Evolutionary conservation across 345 rosid genomes (phyloP).

Genomic region (Camelina laxa): DNA sequence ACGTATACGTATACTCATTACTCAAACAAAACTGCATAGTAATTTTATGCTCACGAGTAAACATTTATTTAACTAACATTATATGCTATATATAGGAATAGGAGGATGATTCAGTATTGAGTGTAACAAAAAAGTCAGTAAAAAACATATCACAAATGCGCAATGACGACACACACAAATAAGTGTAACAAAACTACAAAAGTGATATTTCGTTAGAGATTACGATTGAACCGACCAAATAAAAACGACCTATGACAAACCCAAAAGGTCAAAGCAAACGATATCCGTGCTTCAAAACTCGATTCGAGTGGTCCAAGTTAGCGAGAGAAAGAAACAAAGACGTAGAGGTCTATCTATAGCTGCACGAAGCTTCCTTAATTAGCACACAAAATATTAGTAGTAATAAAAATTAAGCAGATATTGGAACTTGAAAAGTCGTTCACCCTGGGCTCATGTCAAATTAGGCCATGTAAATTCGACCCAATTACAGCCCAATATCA

Average conservation of each 20-base stretch:
- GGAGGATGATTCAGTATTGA: background rate
- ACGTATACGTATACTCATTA: too few relatives aligned
- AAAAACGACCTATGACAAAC: conserved; percentile 40
- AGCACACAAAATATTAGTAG: background rate
- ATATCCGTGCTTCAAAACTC: conserved; percentile 15
- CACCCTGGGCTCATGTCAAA: background rate
- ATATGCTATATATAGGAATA: background rate
- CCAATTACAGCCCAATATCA: conserved; percentile 5
- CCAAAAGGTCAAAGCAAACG: conserved; percentile 41
- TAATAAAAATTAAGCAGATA: too few relatives aligned
- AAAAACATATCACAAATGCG: conserved; percentile 6
- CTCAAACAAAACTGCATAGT: background rate
- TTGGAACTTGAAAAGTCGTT: background rate
- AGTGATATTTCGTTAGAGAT: background rate
- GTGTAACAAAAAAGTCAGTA: too few relatives aligned
- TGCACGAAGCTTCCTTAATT: conserved; percentile 25
- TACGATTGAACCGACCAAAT: conserved; percentile 37
- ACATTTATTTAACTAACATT: background rate
- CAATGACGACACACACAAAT: background rate
- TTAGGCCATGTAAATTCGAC: background rate
- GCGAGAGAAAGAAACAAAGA: conserved; percentile 16
- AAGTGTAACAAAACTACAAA: conserved; percentile 1
- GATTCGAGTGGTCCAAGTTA: conserved; percentile 36
- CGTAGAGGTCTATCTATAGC: background rate
- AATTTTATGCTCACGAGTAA: background rate